Base-by-base conservation (phyloP, 2,329 filamentous ascomycete species). In the Drechmeria coniospora region DNA sequence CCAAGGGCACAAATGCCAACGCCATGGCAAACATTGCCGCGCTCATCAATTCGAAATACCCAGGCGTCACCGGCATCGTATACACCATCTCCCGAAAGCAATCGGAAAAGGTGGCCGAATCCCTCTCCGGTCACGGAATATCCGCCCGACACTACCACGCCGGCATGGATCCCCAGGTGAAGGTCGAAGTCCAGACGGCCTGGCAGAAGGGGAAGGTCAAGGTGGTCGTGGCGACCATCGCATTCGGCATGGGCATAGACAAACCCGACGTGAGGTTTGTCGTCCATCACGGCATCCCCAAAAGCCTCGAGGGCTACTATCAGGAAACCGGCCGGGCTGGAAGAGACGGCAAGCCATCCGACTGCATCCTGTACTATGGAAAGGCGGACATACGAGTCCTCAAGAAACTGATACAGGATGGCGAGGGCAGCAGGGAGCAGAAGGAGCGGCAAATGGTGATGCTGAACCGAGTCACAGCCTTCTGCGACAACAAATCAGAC, bases 171-270 rank as follows among this genome's bases (percentile, higher is more conserved):
- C 49, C 77, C 0, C 56, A 66, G 4, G 69, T 79, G 28, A 87
- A 87, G 47, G 62, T 65, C 1, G 49, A 64, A 6, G 68, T 90
- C 4, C 87, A 95, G 50, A 68, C 68, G 34, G 53, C 73, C 17
- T 98, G 90, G 90, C 90, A 98, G 50, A 59, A 56, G 23, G 83
- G 84, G 5, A 57, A 62, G 28, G 69, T 77, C 43, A 79, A 93
- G 40, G 80, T 98, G 19, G 92, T 98, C 23, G 90, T 98, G 27
- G 92, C 90, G 13, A 98, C 90, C 0, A 95, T 98, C 50, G 90
- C 90, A 15, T 98, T 98, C 47, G 90, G 90, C 6, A 98, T 98
- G 90, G 90, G 90, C n/a, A 98, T 98, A 38, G 90, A 98, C 59
- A 98, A 98, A 51, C 72, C 86, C 1, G 79, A 98, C 48, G 90